Percentiles rank a stretch among this genome's conserved stretches.
Evolutionary conservation across 139 green algal genomes (phyloP).

Genomic region (Micractinium conductrix): DNA sequence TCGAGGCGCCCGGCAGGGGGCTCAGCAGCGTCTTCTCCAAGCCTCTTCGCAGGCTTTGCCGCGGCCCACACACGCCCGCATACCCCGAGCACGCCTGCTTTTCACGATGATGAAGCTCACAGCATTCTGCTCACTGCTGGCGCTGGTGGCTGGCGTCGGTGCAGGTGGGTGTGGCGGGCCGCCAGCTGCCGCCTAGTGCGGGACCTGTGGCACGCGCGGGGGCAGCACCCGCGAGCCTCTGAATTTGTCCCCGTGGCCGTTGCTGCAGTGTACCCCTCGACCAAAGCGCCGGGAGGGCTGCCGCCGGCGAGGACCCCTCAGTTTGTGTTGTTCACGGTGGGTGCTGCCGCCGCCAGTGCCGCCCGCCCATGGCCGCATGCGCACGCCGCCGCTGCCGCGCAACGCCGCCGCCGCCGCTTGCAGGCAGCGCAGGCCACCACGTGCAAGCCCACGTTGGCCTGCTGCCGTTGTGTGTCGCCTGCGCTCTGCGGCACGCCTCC

Average conservation of each 20-base stretch:
- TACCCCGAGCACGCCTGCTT: background rate
- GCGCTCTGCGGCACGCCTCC: background rate
- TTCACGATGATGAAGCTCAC: background rate
- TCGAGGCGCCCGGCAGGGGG: too few species aligned
- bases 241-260: background rate
- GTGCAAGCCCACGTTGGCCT: too few species aligned
- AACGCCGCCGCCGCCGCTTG: background rate
- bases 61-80: background rate
- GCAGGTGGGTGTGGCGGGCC: background rate
- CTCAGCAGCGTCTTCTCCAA: too few species aligned
- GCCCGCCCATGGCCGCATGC: too few species aligned
- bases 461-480: background rate
- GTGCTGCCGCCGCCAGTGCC: background rate
- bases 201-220: background rate
- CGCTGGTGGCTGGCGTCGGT: background rate
- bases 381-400: background rate
- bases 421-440: too few species aligned
- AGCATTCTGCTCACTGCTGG: background rate
- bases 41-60: too few species aligned
- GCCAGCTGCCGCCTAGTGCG: background rate
- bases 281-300: background rate
- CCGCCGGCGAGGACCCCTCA: background rate
- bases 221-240: background rate
- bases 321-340: conserved; percentile 3
- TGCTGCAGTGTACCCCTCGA: conserved; percentile 2